These are phyloP conservation scores for Claviceps spartinae DNA, from an alignment of 2,329 filamentous ascomycete genomes.

Conservation along the genomic window DNA sequence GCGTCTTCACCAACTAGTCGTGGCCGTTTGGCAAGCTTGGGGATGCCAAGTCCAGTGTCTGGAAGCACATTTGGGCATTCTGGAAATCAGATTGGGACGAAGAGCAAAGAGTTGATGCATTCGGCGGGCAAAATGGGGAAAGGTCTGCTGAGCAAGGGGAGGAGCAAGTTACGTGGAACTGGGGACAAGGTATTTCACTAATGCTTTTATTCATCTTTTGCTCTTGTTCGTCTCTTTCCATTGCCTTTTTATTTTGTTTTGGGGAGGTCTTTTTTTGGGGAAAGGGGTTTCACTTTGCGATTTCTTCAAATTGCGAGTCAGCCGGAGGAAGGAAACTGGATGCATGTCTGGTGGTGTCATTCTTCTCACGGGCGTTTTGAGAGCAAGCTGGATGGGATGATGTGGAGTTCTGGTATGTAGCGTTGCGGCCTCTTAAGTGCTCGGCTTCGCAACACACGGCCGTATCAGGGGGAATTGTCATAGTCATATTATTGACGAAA, in stretches of 20 bases:
- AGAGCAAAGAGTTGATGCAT: slow-evolving; percentile 80
- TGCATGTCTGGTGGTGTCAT: background rate
- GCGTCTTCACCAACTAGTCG: slow-evolving; percentile 19
- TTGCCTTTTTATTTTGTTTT: background rate
- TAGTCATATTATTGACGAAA: slow-evolving; percentile 17
- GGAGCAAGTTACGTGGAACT: slow-evolving; percentile 61
- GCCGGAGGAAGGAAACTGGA: background rate
- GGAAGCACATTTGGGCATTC: slow-evolving; percentile 38
- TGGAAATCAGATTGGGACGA: slow-evolving; percentile 56
- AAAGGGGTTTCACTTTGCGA: too few relatives aligned
- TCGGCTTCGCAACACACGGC: background rate
- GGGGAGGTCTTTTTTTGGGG: slow-evolving; percentile 2
- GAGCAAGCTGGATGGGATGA: background rate
- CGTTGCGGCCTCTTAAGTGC: slow-evolving; percentile 1
- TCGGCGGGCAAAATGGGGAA: slow-evolving; percentile 82
- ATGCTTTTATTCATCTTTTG: slow-evolving; percentile 24
- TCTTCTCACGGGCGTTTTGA: background rate
- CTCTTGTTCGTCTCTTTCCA: slow-evolving; percentile 5
- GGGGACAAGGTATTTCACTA: slow-evolving; percentile 83
- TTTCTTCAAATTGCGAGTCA: background rate
- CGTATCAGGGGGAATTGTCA: slow-evolving; percentile 10
- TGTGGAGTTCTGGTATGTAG: background rate
- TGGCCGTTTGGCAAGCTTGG: slow-evolving; percentile 20
- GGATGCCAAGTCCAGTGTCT: slow-evolving; percentile 26
- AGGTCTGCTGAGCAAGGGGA: slow-evolving; percentile 81